Conservation (phyloP, 495 filamentous ascomycete species). For the Tuber melanosporum region DNA sequence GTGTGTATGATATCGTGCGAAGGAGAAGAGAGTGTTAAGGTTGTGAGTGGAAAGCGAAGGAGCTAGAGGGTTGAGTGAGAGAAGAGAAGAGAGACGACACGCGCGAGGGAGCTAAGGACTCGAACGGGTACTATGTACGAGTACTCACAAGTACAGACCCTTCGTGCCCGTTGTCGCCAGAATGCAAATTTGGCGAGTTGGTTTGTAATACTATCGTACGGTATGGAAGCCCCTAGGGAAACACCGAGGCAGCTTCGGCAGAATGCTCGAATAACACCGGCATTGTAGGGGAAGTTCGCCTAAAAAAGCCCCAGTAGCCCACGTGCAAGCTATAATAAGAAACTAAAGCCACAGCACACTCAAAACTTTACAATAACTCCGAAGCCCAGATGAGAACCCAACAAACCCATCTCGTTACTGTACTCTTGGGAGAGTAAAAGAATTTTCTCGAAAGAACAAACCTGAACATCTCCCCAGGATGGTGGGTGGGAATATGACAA, state of each 20-base stretch:
- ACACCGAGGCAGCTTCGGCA: not conserved
- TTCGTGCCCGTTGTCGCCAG: not conserved
- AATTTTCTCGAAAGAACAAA: not conserved
- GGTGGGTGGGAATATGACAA: not conserved
- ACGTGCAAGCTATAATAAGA: not conserved
- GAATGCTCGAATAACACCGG: not conserved
- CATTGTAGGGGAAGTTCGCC: not conserved
- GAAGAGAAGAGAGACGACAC: not conserved
- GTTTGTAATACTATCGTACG: not conserved
- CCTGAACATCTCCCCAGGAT: not conserved
- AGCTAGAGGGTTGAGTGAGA: not conserved
- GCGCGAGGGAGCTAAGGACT: not conserved
- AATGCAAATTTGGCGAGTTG: not conserved
- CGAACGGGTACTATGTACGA: not conserved
- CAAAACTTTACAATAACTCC: not conserved
- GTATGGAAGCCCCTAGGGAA: not conserved
- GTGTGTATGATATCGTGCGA: not conserved
- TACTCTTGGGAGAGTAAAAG: not conserved
- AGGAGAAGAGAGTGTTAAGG: not conserved
- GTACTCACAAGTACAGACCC: too few relatives aligned
- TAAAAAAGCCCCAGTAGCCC: not conserved
- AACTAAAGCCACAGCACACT: not conserved
- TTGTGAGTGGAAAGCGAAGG: not conserved
- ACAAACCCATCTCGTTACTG: not conserved
- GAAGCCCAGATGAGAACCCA: not conserved